Conservation (phyloP, 2,329 filamentous ascomycete genomes). For the Diaporthe sp. region DNA sequence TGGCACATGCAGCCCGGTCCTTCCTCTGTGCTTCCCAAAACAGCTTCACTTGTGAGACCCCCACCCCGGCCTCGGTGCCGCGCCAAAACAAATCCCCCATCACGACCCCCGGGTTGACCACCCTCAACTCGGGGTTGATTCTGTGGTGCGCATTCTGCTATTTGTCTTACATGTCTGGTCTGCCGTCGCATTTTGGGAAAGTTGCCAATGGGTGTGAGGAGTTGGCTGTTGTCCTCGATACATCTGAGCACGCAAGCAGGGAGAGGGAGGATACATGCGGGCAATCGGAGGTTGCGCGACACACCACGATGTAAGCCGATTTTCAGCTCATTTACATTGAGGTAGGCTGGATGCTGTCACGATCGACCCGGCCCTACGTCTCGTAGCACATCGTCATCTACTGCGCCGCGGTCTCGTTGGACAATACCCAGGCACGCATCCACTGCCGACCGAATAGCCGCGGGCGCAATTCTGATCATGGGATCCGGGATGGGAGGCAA, state of each 20-base stretch:
- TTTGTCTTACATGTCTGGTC: not conserved
- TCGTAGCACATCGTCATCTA: not conserved
- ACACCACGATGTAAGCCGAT: not conserved
- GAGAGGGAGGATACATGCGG: not conserved
- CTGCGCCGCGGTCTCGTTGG: not conserved
- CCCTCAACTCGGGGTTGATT: not conserved
- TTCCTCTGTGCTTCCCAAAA: slow-evolving; percentile 3
- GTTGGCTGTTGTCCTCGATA: not conserved
- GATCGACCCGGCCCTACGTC: slow-evolving; percentile 9
- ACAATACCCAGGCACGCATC: too few species aligned
- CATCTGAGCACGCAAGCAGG: not conserved
- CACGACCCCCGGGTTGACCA: slow-evolving; percentile 2
- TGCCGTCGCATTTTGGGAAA: not conserved
- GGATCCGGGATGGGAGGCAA: not conserved
- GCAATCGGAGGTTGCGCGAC: slow-evolving; percentile 15
- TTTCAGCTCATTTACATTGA: slow-evolving; percentile 8
- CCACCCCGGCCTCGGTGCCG: slow-evolving; percentile 17
- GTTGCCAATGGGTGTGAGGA: not conserved
- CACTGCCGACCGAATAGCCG: slow-evolving; percentile 19
- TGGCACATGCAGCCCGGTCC: slow-evolving; percentile 19
- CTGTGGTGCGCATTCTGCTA: not conserved
- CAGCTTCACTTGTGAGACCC: slow-evolving; percentile 22
- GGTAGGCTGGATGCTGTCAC: not conserved
- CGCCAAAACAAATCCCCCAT: not conserved
- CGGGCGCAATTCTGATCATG: slow-evolving; percentile 29